Base-by-base conservation (phyloP, 208 protist genomes). In the Leishmania turanica region DNA sequence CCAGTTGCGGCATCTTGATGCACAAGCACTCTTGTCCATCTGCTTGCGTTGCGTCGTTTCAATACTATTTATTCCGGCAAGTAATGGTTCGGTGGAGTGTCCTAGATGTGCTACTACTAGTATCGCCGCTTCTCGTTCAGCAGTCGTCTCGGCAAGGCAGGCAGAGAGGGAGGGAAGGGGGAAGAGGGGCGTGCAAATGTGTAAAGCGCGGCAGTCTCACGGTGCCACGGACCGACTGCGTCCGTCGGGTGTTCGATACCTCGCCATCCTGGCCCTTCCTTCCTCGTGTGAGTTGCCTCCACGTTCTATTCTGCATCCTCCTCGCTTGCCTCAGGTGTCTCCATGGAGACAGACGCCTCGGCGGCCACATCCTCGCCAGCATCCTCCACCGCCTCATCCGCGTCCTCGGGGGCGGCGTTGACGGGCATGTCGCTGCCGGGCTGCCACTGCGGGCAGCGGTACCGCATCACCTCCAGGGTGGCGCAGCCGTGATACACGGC, bases 381-480 rank as follows among this genome's bases (percentile, higher is more conserved):
- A 2, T 86, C 79, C 68, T 88, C 87, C 37, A 51, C 79, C 47
- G 60, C 47, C 49, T 60, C 84, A 37, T 86, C 83, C 37, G 74
- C 62, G 42, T 90, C 87, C 81, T 85, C 81, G 53, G 78, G 79
- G 42, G 84, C 64, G 31, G 40, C 74, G 69, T 81, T 86, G 75
- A 93, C 71, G n/a, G 90, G 88, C 72, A 86, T 62, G 69, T 80
- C 81, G 53, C 84, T 89, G 80, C 89, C 86, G 9, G 93, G 93
- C 76, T 94, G 90, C 65, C 51, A 90, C 82, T 96, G 89, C 64
- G 90, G 91, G 88, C 93, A 96, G 78, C 88, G 88, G 84, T 93
- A 80, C 77, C 83, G 86, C 88, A 96, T 96, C 37, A 91, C 80
- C 72, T 93, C 91, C 47, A 96, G 84, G 27, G 87, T 90, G n/a